A percentile compares a stretch with the other conserved stretches of the same genome.
Conservation (phyloP, 1,139 yeast genomes). For the Yamadazyma buinensis region DNA sequence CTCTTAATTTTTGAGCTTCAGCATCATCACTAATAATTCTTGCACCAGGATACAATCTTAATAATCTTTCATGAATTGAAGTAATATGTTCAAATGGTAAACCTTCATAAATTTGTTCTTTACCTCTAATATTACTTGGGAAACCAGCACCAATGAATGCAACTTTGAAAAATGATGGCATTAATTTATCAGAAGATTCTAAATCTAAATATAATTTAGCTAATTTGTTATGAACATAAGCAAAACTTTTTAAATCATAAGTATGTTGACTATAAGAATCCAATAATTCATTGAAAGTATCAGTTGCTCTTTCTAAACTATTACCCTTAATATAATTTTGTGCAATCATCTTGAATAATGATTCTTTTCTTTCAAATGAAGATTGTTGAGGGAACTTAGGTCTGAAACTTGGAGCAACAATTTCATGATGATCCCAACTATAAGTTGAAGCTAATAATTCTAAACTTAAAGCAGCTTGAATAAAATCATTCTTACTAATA, state of each 20-base stretch:
- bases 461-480: slow-evolving; percentile 81
- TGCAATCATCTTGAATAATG: slow-evolving; percentile 69
- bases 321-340: slow-evolving; percentile 68
- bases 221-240: slow-evolving; percentile 67
- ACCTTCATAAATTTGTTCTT: slow-evolving; percentile 81
- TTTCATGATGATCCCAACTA: slow-evolving; percentile 64
- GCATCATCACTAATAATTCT: slow-evolving; percentile 63
- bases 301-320: slow-evolving; percentile 73
- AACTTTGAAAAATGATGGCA: slow-evolving; percentile 78
- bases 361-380: slow-evolving; percentile 78
- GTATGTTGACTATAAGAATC: slow-evolving; percentile 71
- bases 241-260: slow-evolving; percentile 73
- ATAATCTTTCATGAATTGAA: slow-evolving; percentile 73
- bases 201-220: slow-evolving; percentile 65
- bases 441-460: slow-evolving; percentile 76
- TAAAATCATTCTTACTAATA: slow-evolving; percentile 55
- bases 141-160: slow-evolving; percentile 83
- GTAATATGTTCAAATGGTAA: slow-evolving; percentile 84
- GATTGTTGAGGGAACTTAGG: slow-evolving; percentile 79
- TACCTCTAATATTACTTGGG: slow-evolving; percentile 72
- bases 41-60: slow-evolving; percentile 80
- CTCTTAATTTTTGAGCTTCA: slow-evolving; percentile 51
- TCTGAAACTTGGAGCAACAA: slow-evolving; percentile 53
- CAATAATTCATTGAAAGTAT: slow-evolving; percentile 71
- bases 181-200: slow-evolving; percentile 67